Percentiles rank a stretch among this genome's conserved stretches.
Conservation (phyloP, 306 rosid genomes). For the Cucumis hystrix region DNA sequence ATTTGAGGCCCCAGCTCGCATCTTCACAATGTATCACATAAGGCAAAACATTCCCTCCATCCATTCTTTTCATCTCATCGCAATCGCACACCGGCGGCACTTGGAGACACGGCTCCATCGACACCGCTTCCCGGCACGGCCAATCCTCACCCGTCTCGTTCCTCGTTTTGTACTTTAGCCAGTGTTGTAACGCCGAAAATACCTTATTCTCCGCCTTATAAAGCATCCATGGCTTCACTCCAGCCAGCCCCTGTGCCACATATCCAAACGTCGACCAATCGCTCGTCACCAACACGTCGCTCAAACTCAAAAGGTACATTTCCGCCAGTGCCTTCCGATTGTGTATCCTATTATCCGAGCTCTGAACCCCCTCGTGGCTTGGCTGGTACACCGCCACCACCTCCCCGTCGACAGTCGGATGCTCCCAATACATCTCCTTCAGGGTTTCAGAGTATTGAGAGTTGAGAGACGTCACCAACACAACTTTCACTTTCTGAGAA, state of each 20-base stretch:
- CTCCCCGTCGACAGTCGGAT: slow-evolving; percentile 49
- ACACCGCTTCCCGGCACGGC: slow-evolving; percentile 44
- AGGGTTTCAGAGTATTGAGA: slow-evolving; percentile 42
- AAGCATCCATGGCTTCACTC: slow-evolving; percentile 62
- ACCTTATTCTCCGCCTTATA: slow-evolving; percentile 40
- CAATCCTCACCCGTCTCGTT: slow-evolving; percentile 26
- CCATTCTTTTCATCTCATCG: slow-evolving; percentile 43
- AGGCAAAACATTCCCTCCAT: slow-evolving; percentile 23
- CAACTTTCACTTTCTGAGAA: slow-evolving; percentile 30
- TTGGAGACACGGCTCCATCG: slow-evolving; percentile 80
- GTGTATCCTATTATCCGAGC: slow-evolving; percentile 34
- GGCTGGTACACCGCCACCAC: slow-evolving; percentile 51
- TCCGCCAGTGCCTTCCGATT: slow-evolving; percentile 62
- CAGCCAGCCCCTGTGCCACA: slow-evolving; percentile 76
- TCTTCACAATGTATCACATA: slow-evolving; percentile 10
- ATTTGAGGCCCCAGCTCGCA: slow-evolving; percentile 7
- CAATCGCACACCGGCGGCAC: slow-evolving; percentile 77
- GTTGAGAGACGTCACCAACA: slow-evolving; percentile 48
- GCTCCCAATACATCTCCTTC: slow-evolving; percentile 46
- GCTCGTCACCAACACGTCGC: slow-evolving; percentile 49
- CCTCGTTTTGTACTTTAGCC: slow-evolving; percentile 2
- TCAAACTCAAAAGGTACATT: slow-evolving; percentile 52
- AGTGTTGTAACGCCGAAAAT: not conserved
- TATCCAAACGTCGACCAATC: slow-evolving; percentile 81
- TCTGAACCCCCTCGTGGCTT: slow-evolving; percentile 57